Evolutionary conservation across 805 yeast genomes (phyloP), one percentile per base, ranked within the genome.

Genomic region (Ogataea polymorpha): DNA sequence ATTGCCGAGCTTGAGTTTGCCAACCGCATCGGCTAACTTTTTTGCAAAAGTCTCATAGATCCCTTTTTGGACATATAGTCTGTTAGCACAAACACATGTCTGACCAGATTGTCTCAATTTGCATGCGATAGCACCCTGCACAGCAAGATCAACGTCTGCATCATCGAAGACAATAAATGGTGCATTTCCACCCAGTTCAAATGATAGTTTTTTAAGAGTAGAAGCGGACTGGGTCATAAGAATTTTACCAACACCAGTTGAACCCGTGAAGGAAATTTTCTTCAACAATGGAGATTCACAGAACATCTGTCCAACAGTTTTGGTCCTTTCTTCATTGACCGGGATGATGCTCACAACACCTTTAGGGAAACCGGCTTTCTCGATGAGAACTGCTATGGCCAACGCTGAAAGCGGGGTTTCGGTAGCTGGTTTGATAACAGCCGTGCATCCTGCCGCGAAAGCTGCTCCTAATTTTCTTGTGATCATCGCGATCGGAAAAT

Each of bases 121-220:
- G 47, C 80, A 74, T 7, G 74, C 78, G 44, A 83, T 59, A 2
- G 86, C 76, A 29, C 79, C 86, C n/a, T 71, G 72, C 12, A 83
- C 78, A 0, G 91, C 91, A 30, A 67, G 63, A 43, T 77, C 82
- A 15, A 84, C 50, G 46, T 82, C 77, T 9, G 87, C 88, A 56
- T 83, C 90, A 39, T 80, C 80, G 59, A 84, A 84, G 3, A 84
- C 80, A 41, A 84, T 74, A 50, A 83, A 77, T 4, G 93, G 90
- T 13, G 91, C 88, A 61, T 85, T 85, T 23, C 93, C 93, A 25
- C 93, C 91, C 31, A 84, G 71, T 62, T 84, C 91, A 57, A 85
- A 68, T 3, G 87, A 77, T 37, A 81, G 64, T 59, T 83, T 85
- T 68, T 85, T 84, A 53, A 85, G 67, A 1, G 86, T 74, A 13